Evolutionary conservation across 805 yeast species (phyloP).

Genomic region (Yarrowia sp.): DNA sequence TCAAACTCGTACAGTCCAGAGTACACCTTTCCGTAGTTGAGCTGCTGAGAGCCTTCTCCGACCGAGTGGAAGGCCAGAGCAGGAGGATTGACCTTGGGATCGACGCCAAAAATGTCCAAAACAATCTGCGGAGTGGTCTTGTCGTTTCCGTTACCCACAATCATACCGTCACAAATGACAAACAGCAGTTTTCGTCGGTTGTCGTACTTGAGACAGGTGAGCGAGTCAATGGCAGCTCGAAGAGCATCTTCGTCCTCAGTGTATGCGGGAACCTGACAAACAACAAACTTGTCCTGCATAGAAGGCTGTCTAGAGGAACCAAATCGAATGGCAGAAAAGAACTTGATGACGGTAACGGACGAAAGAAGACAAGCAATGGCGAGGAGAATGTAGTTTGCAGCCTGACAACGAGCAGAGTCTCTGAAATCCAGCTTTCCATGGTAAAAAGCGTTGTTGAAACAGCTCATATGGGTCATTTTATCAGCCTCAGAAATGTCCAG

Average conservation of each 20-base stretch:
- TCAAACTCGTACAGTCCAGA: constrained; percentile 59
- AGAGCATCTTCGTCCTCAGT: constrained; percentile 57
- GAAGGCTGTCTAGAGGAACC: constrained; percentile 40
- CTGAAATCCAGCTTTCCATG: constrained; percentile 42
- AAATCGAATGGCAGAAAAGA: constrained; percentile 41
- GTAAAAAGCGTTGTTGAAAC: constrained; percentile 39
- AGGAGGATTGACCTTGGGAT: constrained; percentile 48
- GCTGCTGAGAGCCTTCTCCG: constrained; percentile 57
- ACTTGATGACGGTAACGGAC: constrained; percentile 41
- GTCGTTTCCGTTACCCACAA: constrained; percentile 60
- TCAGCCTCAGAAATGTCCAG: constrained; percentile 33
- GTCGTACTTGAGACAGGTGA: constrained; percentile 54
- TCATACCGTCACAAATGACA: constrained; percentile 58
- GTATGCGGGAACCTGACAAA: constrained; percentile 47
- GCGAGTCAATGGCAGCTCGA: constrained; percentile 55
- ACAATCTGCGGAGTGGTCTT: constrained; percentile 54
- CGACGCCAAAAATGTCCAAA: constrained; percentile 46
- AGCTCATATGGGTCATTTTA: constrained; percentile 35
- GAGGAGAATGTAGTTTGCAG: constrained; percentile 41
- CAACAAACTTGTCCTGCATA: constrained; percentile 42
- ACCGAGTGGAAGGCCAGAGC: constrained; percentile 55
- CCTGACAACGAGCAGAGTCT: constrained; percentile 41
- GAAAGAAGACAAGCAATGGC: constrained; percentile 41
- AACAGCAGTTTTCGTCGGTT: constrained; percentile 54
- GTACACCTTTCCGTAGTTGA: constrained; percentile 59